Evolutionary conservation across 139 green algal species (phyloP).

Genomic region (Chlorella ohadii): DNA sequence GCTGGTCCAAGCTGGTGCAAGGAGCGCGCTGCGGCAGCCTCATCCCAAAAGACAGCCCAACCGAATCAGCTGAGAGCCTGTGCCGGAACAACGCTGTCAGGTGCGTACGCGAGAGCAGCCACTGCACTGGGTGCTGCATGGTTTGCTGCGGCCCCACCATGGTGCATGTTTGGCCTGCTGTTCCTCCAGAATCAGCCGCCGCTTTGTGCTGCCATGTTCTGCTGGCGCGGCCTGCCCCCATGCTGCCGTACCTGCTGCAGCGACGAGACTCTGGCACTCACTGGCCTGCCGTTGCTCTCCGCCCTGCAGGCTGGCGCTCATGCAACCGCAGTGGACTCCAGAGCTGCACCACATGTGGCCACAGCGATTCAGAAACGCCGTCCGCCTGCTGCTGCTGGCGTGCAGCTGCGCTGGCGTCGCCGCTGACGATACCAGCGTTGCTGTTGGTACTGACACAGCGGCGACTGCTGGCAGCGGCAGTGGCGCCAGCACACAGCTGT

Average conservation of each 20-base stretch:
- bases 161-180: no score
- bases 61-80: not conserved
- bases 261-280: not conserved
- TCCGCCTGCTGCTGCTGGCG: not conserved
- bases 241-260: no score
- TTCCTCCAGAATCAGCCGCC: no score
- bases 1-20: constrained; percentile 29
- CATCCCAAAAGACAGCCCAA: constrained; percentile 5
- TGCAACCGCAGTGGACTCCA: not conserved
- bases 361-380: not conserved
- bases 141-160: no score
- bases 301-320: constrained; percentile 8
- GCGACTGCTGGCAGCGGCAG: not conserved
- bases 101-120: not conserved
- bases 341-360: constrained; percentile 4
- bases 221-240: not conserved
- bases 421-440: no score
- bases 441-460: no score
- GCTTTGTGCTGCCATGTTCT: not conserved
- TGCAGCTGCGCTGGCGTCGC: not conserved
- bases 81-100: constrained; percentile 25
- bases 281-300: not conserved
- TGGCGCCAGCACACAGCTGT: not conserved
- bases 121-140: no score
- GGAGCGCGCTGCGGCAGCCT: constrained; percentile 19